These are phyloP conservation scores for Microdochium nivale DNA, from an alignment of 2,329 filamentous ascomycete species.

Conservation along the genomic window DNA sequence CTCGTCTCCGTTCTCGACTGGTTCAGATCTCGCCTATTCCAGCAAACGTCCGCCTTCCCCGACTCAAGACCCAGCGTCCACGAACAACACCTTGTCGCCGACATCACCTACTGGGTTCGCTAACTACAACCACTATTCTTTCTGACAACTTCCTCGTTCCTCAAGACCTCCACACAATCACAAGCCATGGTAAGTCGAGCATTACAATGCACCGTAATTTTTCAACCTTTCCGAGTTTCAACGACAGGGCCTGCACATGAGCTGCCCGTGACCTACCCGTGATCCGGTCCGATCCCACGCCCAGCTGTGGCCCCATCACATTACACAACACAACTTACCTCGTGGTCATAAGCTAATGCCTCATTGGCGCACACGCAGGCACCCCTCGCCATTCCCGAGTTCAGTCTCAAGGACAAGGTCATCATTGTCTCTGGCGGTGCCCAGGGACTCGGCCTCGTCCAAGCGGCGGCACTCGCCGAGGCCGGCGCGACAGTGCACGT, in stretches of 20 bases:
- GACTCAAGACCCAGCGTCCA: too few species aligned
- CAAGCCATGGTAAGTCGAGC: too few species aligned
- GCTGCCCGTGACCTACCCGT: neutral
- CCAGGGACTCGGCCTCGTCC: constrained; percentile 68
- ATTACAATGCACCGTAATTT: too few species aligned
- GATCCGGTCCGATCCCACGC: neutral
- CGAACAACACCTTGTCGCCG: too few species aligned
- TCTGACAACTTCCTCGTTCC: too few species aligned
- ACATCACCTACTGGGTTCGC: too few species aligned
- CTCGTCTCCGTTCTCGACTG: neutral
- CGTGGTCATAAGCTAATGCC: neutral
- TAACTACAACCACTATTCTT: too few species aligned
- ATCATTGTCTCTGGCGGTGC: constrained; percentile 70
- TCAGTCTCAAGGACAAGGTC: constrained; percentile 65
- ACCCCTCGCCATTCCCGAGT: constrained; percentile 50
- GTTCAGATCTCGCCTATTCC: too few species aligned
- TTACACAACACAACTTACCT: neutral
- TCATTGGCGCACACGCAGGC: neutral
- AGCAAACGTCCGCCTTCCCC: too few species aligned
- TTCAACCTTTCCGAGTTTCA: too few species aligned
- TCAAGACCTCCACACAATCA: too few species aligned
- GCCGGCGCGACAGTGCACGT: constrained; percentile 69
- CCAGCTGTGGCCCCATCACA: neutral
- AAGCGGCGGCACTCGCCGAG: constrained; percentile 71
- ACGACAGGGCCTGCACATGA: too few species aligned